Conservation (phyloP, 352 stramenopile genomes). For the Pythium volutum region DNA sequence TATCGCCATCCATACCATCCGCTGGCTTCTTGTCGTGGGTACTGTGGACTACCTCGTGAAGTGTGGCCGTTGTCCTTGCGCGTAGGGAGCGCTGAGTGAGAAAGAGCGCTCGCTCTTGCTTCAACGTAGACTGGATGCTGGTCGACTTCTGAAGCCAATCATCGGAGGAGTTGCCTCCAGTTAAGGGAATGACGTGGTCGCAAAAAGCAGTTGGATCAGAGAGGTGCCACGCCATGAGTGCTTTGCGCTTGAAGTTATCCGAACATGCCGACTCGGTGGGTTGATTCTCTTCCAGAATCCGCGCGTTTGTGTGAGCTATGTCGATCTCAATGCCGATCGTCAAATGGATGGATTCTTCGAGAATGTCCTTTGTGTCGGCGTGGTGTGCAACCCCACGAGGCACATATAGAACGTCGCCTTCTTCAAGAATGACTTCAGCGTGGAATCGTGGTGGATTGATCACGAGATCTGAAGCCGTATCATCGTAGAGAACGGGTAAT, state of each 20-base stretch:
- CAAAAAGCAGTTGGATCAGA: neutral
- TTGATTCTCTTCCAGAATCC: conserved; percentile 1
- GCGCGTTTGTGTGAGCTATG: conserved; percentile 15
- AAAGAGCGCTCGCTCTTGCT: neutral
- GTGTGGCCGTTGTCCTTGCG: neutral
- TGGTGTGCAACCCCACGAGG: conserved; percentile 34
- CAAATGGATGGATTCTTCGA: conserved; percentile 32
- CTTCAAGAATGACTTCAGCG: conserved; percentile 13
- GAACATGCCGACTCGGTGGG: neutral
- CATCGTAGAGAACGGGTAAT: conserved; percentile 29
- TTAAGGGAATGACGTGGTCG: neutral
- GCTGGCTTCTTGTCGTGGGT: neutral
- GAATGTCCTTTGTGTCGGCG: conserved; percentile 25
- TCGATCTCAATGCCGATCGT: conserved; percentile 40
- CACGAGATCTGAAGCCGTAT: conserved; percentile 1
- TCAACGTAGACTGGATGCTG: neutral
- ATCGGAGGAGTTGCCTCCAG: neutral
- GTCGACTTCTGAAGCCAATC: neutral
- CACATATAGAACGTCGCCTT: conserved; percentile 32
- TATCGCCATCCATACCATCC: neutral
- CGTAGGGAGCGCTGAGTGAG: neutral
- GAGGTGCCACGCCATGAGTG: conserved; percentile 35
- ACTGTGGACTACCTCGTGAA: neutral
- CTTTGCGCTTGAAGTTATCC: neutral
- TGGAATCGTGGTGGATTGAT: neutral